Conservation (phyloP, 139 green algal species). For the Diplosphaera chodatii region DNA sequence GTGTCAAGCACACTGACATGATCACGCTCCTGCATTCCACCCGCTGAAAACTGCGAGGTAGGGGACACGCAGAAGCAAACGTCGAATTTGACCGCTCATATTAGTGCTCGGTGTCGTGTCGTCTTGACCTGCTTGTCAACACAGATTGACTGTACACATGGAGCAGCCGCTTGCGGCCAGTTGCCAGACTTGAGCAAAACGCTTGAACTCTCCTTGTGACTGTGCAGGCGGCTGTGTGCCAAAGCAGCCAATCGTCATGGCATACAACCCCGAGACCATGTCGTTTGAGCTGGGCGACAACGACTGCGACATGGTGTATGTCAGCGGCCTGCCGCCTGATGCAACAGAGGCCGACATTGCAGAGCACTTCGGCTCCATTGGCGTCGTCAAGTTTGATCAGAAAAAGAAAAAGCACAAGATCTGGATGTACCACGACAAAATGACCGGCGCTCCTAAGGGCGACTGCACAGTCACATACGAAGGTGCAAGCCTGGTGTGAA, state of each 20-base stretch:
- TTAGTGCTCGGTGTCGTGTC: too few species aligned
- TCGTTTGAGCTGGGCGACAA: conserved; percentile 52
- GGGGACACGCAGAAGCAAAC: too few species aligned
- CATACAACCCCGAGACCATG: conserved; percentile 55
- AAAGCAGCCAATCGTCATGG: conserved; percentile 19
- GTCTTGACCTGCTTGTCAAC: too few species aligned
- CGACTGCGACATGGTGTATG: conserved; percentile 50
- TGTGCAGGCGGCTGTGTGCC: background rate
- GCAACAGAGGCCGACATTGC: conserved; percentile 60
- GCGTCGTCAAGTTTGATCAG: conserved; percentile 69
- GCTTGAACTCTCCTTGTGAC: too few species aligned
- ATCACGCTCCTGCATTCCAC: too few species aligned
- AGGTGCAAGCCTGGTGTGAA: too few species aligned
- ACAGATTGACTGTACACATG: too few species aligned
- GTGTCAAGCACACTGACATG: too few species aligned
- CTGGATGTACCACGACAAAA: conserved; percentile 62
- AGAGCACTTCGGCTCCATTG: conserved; percentile 75
- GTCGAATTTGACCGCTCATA: too few species aligned
- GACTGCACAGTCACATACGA: conserved; percentile 76
- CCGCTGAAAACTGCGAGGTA: too few species aligned
- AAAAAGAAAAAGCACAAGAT: conserved; percentile 67
- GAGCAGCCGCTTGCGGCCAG: too few species aligned
- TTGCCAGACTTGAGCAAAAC: too few species aligned
- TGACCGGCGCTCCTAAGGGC: conserved; percentile 70
- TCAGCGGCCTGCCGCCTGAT: conserved; percentile 50